A percentile compares a stretch with the other conserved stretches of the same genome.
phyloP scores from a whole-genome alignment of 768 basidiomycete genomes.

The Suillus weaverae region DNA sequence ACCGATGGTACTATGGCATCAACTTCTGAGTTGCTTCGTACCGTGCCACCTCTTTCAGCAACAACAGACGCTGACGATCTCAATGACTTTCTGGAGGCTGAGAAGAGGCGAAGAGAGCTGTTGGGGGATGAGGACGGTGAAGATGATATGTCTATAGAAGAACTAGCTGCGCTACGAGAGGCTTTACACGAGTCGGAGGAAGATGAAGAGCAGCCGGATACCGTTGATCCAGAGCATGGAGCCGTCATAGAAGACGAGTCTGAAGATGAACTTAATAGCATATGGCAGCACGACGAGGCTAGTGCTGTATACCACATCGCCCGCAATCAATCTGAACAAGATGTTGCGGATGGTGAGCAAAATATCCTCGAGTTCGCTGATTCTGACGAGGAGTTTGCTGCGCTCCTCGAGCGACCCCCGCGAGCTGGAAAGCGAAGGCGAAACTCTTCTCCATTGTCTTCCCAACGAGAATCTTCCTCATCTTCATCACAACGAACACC shows the following conservation, averaged over 20 bases:
- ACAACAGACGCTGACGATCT: constrained; percentile 63
- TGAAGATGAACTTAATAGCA: constrained; percentile 47
- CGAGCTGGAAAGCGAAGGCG: constrained; percentile 27
- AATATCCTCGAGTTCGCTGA: constrained; percentile 28
- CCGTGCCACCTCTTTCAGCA: constrained; percentile 45
- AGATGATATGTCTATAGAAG: constrained; percentile 23
- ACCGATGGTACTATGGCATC: constrained; percentile 31
- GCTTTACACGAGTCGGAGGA: constrained; percentile 16
- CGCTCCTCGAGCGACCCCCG: constrained; percentile 21
- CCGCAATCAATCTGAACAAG: constrained; percentile 19
- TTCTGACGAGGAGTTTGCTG: constrained; percentile 29
- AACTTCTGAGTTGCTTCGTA: constrained; percentile 33
- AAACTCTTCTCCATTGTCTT: not conserved
- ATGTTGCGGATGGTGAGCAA: constrained; percentile 15
- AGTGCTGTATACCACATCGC: constrained; percentile 36
- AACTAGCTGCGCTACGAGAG: constrained; percentile 15
- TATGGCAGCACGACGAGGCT: constrained; percentile 44
- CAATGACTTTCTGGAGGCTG: constrained; percentile 65
- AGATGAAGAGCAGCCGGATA: constrained; percentile 13
- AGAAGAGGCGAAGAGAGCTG: constrained; percentile 49
- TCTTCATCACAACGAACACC: not conserved
- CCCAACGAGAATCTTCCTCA: not conserved
- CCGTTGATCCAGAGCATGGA: constrained; percentile 3
- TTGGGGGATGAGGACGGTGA: constrained; percentile 27
- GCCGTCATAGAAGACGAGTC: constrained; percentile 31